A percentile compares a stretch with the other conserved stretches of the same genome.
Conservation (phyloP, 176 grass and related monocot genomes). For the barley (Hordeum vulgare) region DNA sequence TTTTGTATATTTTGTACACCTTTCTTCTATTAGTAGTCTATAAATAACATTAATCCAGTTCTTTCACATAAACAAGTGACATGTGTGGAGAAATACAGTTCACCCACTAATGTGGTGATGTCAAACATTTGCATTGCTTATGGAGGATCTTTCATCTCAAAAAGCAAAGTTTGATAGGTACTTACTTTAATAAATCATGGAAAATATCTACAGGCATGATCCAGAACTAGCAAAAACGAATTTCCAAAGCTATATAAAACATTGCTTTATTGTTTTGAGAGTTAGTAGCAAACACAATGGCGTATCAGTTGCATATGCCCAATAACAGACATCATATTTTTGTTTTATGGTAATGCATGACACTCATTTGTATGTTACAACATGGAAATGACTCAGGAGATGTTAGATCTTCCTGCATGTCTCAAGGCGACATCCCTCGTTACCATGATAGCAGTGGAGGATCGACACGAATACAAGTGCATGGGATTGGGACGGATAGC, state of each 20-base stretch:
- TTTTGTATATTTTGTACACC: neutral
- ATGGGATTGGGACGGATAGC: too few relatives aligned
- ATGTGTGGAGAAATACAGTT: constrained; percentile 58
- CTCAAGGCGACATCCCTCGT: too few relatives aligned
- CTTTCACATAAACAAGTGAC: constrained; percentile 60
- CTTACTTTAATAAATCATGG: constrained; percentile 51
- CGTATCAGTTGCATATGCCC: too few relatives aligned
- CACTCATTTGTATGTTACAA: too few relatives aligned
- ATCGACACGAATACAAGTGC: too few relatives aligned
- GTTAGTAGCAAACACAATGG: too few relatives aligned
- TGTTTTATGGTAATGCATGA: too few relatives aligned
- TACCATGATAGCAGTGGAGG: too few relatives aligned
- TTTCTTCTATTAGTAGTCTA: neutral
- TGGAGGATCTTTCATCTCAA: constrained; percentile 58
- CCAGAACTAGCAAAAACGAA: constrained; percentile 29
- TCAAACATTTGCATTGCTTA: constrained; percentile 63
- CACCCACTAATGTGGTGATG: constrained; percentile 54
- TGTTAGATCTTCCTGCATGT: too few relatives aligned
- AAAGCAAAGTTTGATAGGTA: constrained; percentile 69
- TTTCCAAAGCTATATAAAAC: neutral
- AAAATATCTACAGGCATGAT: constrained; percentile 48
- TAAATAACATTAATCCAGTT: neutral
- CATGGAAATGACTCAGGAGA: too few relatives aligned
- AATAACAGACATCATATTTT: too few relatives aligned
- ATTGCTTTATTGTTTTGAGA: too few relatives aligned